Evolutionary conservation across 768 basidiomycete species (phyloP).

Genomic region (Bullera alba): DNA sequence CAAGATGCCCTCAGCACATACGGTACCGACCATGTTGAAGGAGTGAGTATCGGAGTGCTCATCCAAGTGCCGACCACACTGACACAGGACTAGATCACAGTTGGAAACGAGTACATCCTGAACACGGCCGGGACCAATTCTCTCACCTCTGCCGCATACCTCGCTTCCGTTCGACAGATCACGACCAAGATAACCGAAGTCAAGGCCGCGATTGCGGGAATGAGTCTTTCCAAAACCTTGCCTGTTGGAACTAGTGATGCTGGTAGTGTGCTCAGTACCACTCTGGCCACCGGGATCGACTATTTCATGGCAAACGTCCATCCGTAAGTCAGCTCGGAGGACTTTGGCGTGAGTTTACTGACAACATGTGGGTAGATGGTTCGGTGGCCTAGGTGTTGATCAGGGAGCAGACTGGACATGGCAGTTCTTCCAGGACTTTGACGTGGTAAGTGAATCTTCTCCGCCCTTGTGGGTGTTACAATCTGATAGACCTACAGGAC

Average conservation of each 20-base stretch:
- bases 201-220: conserved; percentile 48
- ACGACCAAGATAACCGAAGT: conserved; percentile 54
- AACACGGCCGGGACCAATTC: conserved; percentile 48
- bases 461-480: not conserved
- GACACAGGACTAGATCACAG: conserved; percentile 54
- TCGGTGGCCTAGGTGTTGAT: conserved; percentile 66
- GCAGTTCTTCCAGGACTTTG: conserved; percentile 64
- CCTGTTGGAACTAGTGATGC: conserved; percentile 77
- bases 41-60: conserved; percentile 43
- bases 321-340: conserved; percentile 47
- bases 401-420: conserved; percentile 73
- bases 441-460: conserved; percentile 49
- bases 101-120: conserved; percentile 86
- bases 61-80: not conserved
- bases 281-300: conserved; percentile 52
- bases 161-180: conserved; percentile 57
- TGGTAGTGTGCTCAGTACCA: conserved; percentile 71
- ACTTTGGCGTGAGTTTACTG: not conserved
- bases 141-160: conserved; percentile 27
- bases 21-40: conserved; percentile 66
- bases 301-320: conserved; percentile 73
- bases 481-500: not conserved
- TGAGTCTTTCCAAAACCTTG: conserved; percentile 59
- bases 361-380: conserved; percentile 53
- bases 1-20: conserved; percentile 65